These are phyloP conservation scores for Tetrapyrgos nigripes DNA, from an alignment of 1,284 basidiomycete genomes.

Conservation along the genomic window DNA sequence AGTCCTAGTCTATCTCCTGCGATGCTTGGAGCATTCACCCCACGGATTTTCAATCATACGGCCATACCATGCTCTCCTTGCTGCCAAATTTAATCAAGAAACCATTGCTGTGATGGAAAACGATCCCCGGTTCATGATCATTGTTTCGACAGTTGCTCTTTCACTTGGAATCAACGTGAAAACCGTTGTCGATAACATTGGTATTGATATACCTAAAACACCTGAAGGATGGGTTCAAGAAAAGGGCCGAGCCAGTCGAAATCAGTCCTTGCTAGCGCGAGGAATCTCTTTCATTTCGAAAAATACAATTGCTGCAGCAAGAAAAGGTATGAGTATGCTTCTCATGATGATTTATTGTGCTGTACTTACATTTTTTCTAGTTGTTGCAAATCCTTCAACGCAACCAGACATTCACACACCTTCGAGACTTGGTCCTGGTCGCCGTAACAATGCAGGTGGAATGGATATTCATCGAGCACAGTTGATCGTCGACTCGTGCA, in stretches of 20 bases:
- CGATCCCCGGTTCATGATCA: background rate
- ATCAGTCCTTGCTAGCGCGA: background rate
- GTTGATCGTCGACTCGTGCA: too few relatives aligned
- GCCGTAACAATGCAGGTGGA: background rate
- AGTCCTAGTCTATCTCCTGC: slow-evolving; percentile 9
- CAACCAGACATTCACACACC: background rate
- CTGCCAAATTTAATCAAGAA: slow-evolving; percentile 2
- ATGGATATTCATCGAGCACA: too few relatives aligned
- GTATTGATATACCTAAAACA: background rate
- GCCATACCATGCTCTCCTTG: background rate
- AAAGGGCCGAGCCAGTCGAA: background rate
- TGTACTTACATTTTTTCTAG: background rate
- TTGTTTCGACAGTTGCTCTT: slow-evolving; percentile 7
- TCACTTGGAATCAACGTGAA: background rate
- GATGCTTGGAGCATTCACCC: background rate
- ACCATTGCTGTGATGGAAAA: background rate
- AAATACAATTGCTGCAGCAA: background rate
- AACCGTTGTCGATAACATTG: background rate
- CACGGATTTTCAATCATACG: background rate
- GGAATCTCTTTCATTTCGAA: background rate
- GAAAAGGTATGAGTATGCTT: background rate
- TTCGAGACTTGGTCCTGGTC: background rate
- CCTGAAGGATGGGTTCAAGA: background rate
- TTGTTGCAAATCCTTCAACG: background rate
- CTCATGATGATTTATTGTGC: background rate